Evolutionary conservation across 805 yeast genomes (phyloP).

Genomic region (Starmerella kuoi): DNA sequence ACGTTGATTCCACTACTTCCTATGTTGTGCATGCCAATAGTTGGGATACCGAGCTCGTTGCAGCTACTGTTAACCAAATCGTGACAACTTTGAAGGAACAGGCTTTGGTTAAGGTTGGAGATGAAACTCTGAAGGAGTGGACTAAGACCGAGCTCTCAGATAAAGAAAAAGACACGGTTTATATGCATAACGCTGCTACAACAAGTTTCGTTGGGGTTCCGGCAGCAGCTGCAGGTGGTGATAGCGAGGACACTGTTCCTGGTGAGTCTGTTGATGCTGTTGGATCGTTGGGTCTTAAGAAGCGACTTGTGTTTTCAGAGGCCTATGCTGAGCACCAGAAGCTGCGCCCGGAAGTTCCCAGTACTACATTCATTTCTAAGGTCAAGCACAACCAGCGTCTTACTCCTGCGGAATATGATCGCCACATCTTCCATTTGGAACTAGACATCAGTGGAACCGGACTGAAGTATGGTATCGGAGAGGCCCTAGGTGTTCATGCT

Average conservation of each 20-base stretch:
- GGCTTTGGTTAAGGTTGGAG: slow-evolving; percentile 29
- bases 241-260: slow-evolving; percentile 25
- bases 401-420: slow-evolving; percentile 78
- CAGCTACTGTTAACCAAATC: slow-evolving; percentile 38
- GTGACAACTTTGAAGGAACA: slow-evolving; percentile 23
- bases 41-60: slow-evolving; percentile 65
- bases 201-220: slow-evolving; percentile 13
- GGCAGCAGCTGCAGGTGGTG: background rate
- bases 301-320: slow-evolving; percentile 68
- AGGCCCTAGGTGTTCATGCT: slow-evolving; percentile 92
- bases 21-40: slow-evolving; percentile 73
- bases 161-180: slow-evolving; percentile 11
- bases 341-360: slow-evolving; percentile 83
- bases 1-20: slow-evolving; percentile 55
- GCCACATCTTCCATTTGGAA: slow-evolving; percentile 94
- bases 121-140: slow-evolving; percentile 28
- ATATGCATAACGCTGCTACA: slow-evolving; percentile 17
- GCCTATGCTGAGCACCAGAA: slow-evolving; percentile 48
- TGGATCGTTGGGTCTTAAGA: slow-evolving; percentile 31
- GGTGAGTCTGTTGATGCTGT: slow-evolving; percentile 38
- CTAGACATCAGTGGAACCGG: slow-evolving; percentile 87
- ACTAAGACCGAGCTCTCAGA: slow-evolving; percentile 21
- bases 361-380: slow-evolving; percentile 70
- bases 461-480: slow-evolving; percentile 84
- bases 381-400: slow-evolving; percentile 86